Percentiles rank a stretch among this genome's conserved stretches.
Evolutionary conservation across 1,139 yeast species (phyloP).

Genomic region (Blastobotrys buckinghamii): DNA sequence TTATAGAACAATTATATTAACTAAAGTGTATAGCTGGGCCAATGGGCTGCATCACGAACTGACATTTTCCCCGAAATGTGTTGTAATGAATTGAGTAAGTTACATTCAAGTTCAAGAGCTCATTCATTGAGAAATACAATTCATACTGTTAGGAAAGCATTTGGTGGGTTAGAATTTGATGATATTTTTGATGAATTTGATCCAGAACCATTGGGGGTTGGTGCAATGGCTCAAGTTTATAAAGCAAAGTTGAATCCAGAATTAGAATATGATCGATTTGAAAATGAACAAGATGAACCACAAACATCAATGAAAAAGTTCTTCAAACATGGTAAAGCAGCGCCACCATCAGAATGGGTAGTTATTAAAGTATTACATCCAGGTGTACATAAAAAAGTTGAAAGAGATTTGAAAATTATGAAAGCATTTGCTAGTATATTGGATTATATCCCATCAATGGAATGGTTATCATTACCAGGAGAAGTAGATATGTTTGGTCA

Average conservation of each 20-base stretch:
- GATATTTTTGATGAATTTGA: constrained; percentile 79
- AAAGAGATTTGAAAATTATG: constrained; percentile 83
- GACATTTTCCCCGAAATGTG: constrained; percentile 80
- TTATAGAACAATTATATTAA: not conserved
- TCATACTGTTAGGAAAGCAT: constrained; percentile 52
- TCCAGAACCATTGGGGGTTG: constrained; percentile 80
- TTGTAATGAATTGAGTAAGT: constrained; percentile 67
- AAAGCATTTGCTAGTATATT: constrained; percentile 64
- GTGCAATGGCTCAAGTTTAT: constrained; percentile 97
- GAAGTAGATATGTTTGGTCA: constrained; percentile 85
- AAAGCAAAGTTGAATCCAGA: constrained; percentile 49
- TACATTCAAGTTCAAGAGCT: constrained; percentile 78
- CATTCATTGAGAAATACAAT: constrained; percentile 65
- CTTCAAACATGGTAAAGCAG: not conserved
- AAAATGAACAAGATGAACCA: constrained; percentile 5
- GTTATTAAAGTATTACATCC: constrained; percentile 96
- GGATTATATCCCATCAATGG: constrained; percentile 83
- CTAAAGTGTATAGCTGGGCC: constrained; percentile 52
- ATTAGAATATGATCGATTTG: constrained; percentile 10
- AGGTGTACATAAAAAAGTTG: constrained; percentile 60
- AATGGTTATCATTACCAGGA: constrained; percentile 92
- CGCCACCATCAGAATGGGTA: constrained; percentile 49
- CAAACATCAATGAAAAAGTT: not conserved
- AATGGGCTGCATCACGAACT: constrained; percentile 99
- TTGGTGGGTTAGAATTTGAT: constrained; percentile 54